phyloP scores from a whole-genome alignment of 371 early-diverging fungal genomes.

The Mortierella sp. region DNA sequence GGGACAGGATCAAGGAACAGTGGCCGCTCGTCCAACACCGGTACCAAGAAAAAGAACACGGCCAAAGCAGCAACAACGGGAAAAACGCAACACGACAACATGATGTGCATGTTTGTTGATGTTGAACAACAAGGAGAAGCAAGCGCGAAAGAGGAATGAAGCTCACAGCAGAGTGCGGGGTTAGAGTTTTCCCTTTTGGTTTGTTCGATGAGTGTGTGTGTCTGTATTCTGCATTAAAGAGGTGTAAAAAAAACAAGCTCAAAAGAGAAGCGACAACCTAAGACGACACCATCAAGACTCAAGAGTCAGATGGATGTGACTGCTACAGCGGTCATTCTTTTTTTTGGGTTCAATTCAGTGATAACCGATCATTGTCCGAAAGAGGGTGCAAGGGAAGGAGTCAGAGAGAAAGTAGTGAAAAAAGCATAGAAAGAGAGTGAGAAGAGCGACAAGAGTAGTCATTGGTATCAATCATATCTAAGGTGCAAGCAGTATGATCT shows the following conservation, averaged over 20 bases:
- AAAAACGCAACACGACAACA: not conserved
- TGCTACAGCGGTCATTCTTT: not conserved
- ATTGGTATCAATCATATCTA: not conserved
- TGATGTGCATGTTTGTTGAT: not conserved
- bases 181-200: slow-evolving; percentile 29
- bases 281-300: slow-evolving; percentile 1
- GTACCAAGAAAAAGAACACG: not conserved
- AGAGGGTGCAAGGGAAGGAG: not conserved
- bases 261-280: not conserved
- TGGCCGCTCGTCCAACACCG: not conserved
- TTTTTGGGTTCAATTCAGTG: slow-evolving; percentile 12
- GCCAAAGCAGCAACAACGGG: not conserved
- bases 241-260: not conserved
- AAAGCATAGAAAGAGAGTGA: not conserved
- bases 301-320: slow-evolving; percentile 7
- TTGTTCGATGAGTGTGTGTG: not conserved
- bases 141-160: slow-evolving; percentile 2
- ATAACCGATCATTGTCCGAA: not conserved
- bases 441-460: not conserved
- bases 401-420: not conserved
- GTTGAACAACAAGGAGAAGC: not conserved
- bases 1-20: too few species aligned
- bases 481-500: not conserved
- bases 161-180: slow-evolving; percentile 47
- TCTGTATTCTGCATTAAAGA: not conserved